Evolutionary conservation across 306 rosid species (phyloP).

Genomic region (Vicia villosa): DNA sequence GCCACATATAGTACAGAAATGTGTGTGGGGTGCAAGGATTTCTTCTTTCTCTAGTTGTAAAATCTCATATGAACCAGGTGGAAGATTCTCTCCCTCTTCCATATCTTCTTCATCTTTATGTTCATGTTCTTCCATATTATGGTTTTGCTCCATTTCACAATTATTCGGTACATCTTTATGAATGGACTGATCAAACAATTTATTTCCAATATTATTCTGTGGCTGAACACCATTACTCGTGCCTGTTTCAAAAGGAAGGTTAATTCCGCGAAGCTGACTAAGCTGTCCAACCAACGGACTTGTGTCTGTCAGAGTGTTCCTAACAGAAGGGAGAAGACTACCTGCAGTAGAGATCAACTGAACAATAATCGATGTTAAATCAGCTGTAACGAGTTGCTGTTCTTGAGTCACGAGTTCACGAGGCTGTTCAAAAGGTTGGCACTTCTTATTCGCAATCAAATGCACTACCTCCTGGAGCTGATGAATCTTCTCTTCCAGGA

Average conservation of each 20-base stretch:
- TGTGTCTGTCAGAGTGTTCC: slow-evolving; percentile 51
- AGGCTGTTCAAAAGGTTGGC: slow-evolving; percentile 65
- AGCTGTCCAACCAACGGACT: slow-evolving; percentile 54
- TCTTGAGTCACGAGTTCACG: slow-evolving; percentile 76
- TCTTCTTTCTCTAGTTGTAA: slow-evolving; percentile 93
- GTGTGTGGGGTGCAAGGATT: slow-evolving; percentile 98
- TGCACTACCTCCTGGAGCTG: slow-evolving; percentile 93
- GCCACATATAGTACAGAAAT: slow-evolving; percentile 95
- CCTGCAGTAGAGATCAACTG: slow-evolving; percentile 95
- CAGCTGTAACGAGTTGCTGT: slow-evolving; percentile 87
- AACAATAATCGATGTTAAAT: slow-evolving; percentile 86
- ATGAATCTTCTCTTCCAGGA: slow-evolving; percentile 84
- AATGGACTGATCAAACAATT: slow-evolving; percentile 53
- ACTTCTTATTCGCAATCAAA: slow-evolving; percentile 65
- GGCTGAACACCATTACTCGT: slow-evolving; percentile 38
- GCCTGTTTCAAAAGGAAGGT: slow-evolving; percentile 50
- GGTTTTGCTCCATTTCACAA: slow-evolving; percentile 55
- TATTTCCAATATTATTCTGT: slow-evolving; percentile 47
- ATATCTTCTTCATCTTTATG: slow-evolving; percentile 87
- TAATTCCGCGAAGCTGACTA: slow-evolving; percentile 51
- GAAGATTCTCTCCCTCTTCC: slow-evolving; percentile 91
- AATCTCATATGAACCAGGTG: slow-evolving; percentile 91
- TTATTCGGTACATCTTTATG: slow-evolving; percentile 46
- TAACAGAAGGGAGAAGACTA: slow-evolving; percentile 82
- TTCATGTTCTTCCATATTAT: slow-evolving; percentile 73